Conservation (phyloP, 176 grass and related monocot species). For the Musa acuminata region DNA sequence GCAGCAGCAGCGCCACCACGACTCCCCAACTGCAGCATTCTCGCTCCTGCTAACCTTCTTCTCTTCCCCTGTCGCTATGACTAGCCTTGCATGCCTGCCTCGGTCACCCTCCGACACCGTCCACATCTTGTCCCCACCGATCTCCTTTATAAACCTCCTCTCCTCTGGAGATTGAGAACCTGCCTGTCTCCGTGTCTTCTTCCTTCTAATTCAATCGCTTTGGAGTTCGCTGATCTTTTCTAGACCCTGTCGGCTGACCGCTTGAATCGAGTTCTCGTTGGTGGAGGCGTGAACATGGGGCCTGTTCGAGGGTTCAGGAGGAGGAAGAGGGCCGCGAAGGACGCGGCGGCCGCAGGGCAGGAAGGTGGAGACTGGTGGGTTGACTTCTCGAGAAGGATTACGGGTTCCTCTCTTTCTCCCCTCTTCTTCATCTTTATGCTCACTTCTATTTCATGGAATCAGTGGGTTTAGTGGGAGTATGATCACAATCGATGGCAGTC, state of each 20-base stretch:
- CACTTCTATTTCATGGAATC: not conserved
- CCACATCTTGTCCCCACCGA: no score
- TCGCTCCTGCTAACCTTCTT: not conserved
- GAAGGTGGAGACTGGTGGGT: slow-evolving; percentile 11
- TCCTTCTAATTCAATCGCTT: not conserved
- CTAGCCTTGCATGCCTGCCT: not conserved
- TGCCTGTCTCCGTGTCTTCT: not conserved
- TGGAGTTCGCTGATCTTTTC: not conserved
- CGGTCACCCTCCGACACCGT: not conserved
- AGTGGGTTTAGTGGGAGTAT: not conserved
- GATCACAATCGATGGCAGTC: not conserved
- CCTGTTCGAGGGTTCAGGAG: not conserved
- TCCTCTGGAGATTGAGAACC: no score
- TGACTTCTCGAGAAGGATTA: slow-evolving; percentile 9
- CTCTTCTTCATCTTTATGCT: not conserved
- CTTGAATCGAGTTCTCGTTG: no score
- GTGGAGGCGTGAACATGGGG: not conserved
- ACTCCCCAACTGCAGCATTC: slow-evolving; percentile 1
- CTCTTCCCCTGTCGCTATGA: not conserved
- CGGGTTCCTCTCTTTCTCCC: not conserved
- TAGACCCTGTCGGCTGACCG: not conserved
- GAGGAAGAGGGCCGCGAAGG: slow-evolving; percentile 2
- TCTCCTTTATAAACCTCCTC: no score
- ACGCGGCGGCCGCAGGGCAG: not conserved
- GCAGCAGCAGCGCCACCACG: not conserved